Percentiles rank a stretch among this genome's conserved stretches.
These are phyloP conservation scores for Gentiana macrophylla DNA, from an alignment of 257 asterid genomes.

Conservation along the genomic window DNA sequence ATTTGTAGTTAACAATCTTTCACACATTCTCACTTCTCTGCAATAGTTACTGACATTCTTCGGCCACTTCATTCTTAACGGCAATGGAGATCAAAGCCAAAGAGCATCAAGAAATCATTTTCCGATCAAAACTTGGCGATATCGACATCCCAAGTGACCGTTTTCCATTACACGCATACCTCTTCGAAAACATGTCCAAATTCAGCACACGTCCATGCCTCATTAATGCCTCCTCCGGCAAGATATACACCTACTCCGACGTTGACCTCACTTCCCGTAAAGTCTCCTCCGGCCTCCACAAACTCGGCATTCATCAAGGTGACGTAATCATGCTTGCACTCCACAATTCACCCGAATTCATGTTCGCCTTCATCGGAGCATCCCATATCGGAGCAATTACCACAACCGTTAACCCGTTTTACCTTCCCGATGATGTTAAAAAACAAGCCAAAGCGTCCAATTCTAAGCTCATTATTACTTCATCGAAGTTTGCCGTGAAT, in stretches of 20 bases:
- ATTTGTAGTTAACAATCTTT: no score
- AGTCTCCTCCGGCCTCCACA: conserved; percentile 37
- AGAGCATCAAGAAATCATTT: conserved; percentile 17
- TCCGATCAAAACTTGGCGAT: conserved; percentile 42
- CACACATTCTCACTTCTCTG: no score
- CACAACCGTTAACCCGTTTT: conserved; percentile 45
- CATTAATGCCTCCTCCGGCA: conserved; percentile 31
- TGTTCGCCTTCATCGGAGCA: conserved; percentile 32
- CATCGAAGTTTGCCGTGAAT: conserved; percentile 28
- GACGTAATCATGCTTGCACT: conserved; percentile 46
- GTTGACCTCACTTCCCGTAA: conserved; percentile 31
- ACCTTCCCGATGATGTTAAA: conserved; percentile 28
- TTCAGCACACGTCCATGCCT: conserved; percentile 32
- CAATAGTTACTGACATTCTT: no score
- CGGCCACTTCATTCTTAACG: no score
- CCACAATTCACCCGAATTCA: conserved; percentile 51
- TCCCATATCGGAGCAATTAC: conserved; percentile 32
- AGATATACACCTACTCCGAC: conserved; percentile 29
- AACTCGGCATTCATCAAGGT: conserved; percentile 28
- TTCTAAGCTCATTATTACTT: conserved; percentile 40
- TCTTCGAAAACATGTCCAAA: conserved; percentile 32
- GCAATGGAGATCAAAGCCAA: no score
- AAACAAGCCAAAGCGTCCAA: conserved; percentile 26
- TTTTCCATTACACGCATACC: conserved; percentile 31
- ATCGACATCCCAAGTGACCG: conserved; percentile 38